Conservation (phyloP, 768 basidiomycete species). For the Auricularia auricula-judae region DNA sequence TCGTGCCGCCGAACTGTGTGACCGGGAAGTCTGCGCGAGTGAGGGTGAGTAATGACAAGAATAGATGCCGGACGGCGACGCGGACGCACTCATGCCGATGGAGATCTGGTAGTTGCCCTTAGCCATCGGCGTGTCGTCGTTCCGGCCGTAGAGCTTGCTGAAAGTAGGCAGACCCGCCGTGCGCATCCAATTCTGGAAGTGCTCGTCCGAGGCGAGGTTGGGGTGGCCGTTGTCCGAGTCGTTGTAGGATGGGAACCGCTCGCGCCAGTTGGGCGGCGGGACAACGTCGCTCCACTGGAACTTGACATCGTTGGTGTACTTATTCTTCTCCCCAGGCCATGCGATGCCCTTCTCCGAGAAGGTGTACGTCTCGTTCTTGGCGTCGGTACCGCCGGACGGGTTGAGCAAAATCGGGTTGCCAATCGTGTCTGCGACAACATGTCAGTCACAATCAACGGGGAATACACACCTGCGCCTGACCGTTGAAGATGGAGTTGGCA, state of each 20-base stretch:
- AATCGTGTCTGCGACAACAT: slow-evolving; percentile 56
- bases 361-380: slow-evolving; percentile 39
- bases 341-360: slow-evolving; percentile 78
- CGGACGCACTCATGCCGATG: slow-evolving; percentile 67
- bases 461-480: slow-evolving; percentile 27
- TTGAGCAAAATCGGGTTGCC: slow-evolving; percentile 49
- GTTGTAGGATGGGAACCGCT: slow-evolving; percentile 69
- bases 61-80: not conserved
- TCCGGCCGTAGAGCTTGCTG: slow-evolving; percentile 87
- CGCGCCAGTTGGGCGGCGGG: slow-evolving; percentile 89
- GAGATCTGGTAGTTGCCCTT: slow-evolving; percentile 67
- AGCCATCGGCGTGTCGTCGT: slow-evolving; percentile 62
- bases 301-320: slow-evolving; percentile 60
- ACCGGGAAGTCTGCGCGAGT: slow-evolving; percentile 80
- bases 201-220: slow-evolving; percentile 66
- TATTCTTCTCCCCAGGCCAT: slow-evolving; percentile 92
- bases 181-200: slow-evolving; percentile 99
- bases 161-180: slow-evolving; percentile 96
- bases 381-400: slow-evolving; percentile 28
- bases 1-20: slow-evolving; percentile 81
- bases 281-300: slow-evolving; percentile 56
- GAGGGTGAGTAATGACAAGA: slow-evolving; percentile 6
- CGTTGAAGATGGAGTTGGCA: slow-evolving; percentile 95
- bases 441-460: not conserved
- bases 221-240: slow-evolving; percentile 53